Evolutionary conservation across 1,284 basidiomycete species (phyloP).

Genomic region (Pseudozyma pruni): DNA sequence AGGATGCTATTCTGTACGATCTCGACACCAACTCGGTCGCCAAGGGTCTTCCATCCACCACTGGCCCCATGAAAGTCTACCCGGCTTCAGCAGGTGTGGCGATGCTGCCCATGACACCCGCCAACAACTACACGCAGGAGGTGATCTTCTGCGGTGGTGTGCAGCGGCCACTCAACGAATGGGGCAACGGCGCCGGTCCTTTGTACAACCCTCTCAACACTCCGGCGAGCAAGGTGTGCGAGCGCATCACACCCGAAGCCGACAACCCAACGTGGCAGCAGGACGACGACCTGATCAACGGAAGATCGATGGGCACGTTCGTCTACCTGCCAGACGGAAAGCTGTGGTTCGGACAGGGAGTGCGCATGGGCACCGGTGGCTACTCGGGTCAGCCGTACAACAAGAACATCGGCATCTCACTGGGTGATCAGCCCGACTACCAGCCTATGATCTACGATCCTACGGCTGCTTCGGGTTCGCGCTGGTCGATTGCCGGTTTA

Average conservation of each 20-base stretch:
- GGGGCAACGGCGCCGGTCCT: conserved; percentile 57
- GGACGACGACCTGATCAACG: conserved; percentile 55
- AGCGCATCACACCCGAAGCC: conserved; percentile 54
- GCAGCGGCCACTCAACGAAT: conserved; percentile 69
- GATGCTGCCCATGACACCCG: conserved; percentile 88
- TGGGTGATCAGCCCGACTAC: conserved; percentile 73
- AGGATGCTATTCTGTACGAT: conserved; percentile 40
- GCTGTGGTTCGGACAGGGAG: conserved; percentile 60
- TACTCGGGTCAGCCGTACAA: conserved; percentile 79
- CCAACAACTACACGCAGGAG: conserved; percentile 85
- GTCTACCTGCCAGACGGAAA: conserved; percentile 81
- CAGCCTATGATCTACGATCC: conserved; percentile 81
- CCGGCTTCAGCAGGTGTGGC: conserved; percentile 88
- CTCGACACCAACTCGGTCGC: conserved; percentile 29
- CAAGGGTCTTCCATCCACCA: conserved; percentile 31
- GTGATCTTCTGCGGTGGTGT: conserved; percentile 88
- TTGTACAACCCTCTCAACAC: conserved; percentile 38
- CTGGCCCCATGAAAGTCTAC: conserved; percentile 72
- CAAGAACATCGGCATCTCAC: conserved; percentile 61
- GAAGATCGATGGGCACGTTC: conserved; percentile 59
- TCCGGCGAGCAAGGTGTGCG: conserved; percentile 50
- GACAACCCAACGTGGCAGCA: conserved; percentile 36
- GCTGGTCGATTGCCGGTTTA: conserved; percentile 76
- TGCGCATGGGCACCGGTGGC: conserved; percentile 71
- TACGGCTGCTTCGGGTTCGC: conserved; percentile 72